These are phyloP conservation scores for Hymenoscyphus infarciens DNA, from an alignment of 2,329 filamentous ascomycete species.

Conservation along the genomic window DNA sequence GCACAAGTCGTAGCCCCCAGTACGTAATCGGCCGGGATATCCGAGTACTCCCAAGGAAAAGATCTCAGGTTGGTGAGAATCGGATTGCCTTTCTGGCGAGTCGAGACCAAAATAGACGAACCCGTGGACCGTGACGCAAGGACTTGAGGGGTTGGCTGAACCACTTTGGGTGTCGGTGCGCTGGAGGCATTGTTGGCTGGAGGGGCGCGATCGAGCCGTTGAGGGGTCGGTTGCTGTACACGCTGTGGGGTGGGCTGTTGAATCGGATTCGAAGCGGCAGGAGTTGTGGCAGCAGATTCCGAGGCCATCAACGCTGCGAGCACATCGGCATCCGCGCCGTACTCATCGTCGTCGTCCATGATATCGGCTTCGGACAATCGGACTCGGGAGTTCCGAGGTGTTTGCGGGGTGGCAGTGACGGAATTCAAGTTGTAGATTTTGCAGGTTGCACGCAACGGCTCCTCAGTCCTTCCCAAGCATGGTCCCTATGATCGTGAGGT, in stretches of 20 bases:
- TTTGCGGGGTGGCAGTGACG: not conserved
- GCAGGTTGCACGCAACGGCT: not conserved
- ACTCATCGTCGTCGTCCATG: conserved; percentile 50
- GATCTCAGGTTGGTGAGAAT: conserved; percentile 79
- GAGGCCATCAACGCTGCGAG: conserved; percentile 53
- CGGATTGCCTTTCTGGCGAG: conserved; percentile 91
- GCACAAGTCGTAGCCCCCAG: conserved; percentile 84
- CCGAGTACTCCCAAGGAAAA: conserved; percentile 92
- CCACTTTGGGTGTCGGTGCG: conserved; percentile 55
- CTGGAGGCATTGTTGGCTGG: conserved; percentile 32
- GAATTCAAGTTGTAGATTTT: not conserved
- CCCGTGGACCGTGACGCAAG: conserved; percentile 62
- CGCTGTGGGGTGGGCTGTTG: conserved; percentile 39
- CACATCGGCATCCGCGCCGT: conserved; percentile 54
- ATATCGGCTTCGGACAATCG: not conserved
- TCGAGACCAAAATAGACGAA: conserved; percentile 83
- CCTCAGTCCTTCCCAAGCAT: conserved; percentile 1
- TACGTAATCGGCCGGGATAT: conserved; percentile 93
- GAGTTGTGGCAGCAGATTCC: conserved; percentile 26
- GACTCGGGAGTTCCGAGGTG: not conserved
- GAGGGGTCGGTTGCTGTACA: conserved; percentile 49
- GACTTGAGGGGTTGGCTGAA: conserved; percentile 87
- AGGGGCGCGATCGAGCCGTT: conserved; percentile 52
- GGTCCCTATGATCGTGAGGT: not conserved
- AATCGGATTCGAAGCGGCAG: conserved; percentile 21